Percentiles rank a stretch among this genome's conserved stretches.
phyloP scores from a whole-genome alignment of 2,329 filamentous ascomycete species.

The Geosmithia morbida region DNA sequence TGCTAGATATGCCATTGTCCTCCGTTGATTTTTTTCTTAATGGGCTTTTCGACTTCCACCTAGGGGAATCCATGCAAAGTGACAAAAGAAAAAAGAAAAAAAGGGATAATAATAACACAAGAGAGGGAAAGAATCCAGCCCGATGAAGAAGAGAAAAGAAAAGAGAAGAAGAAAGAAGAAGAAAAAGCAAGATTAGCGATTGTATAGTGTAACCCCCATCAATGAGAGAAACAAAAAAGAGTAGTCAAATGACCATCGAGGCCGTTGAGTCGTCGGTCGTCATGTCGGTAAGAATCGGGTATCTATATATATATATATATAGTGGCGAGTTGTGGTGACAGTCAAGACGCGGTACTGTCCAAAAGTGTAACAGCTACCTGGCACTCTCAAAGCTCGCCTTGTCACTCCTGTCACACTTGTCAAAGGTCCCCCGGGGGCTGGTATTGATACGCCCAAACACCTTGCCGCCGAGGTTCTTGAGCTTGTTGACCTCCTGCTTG shows the following conservation, averaged over 20 bases:
- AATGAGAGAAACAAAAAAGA: not conserved
- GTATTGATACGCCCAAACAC: conserved; percentile 41
- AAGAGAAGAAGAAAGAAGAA: conserved; percentile 5
- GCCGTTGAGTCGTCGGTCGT: not conserved
- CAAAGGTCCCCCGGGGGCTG: conserved; percentile 37
- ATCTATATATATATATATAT: too few relatives aligned
- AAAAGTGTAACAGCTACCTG: not conserved
- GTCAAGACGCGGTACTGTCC: too few relatives aligned
- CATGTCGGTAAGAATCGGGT: too few relatives aligned
- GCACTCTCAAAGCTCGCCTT: conserved; percentile 29
- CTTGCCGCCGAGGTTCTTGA: conserved; percentile 40
- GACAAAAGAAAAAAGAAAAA: conserved; percentile 1
- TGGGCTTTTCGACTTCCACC: not conserved
- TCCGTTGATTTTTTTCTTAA: not conserved
- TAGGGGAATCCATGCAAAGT: not conserved
- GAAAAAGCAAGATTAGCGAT: not conserved
- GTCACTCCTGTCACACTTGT: conserved; percentile 30
- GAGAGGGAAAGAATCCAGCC: not conserved
- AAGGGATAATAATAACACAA: conserved; percentile 2
- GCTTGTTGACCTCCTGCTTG: conserved; percentile 28
- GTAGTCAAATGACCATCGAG: too few relatives aligned
- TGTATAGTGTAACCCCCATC: not conserved
- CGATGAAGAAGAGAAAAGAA: conserved; percentile 6
- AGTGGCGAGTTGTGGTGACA: too few relatives aligned
- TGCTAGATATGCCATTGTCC: not conserved